Conservation (phyloP, 2,329 filamentous ascomycete species). For the Penicillium sp. region DNA sequence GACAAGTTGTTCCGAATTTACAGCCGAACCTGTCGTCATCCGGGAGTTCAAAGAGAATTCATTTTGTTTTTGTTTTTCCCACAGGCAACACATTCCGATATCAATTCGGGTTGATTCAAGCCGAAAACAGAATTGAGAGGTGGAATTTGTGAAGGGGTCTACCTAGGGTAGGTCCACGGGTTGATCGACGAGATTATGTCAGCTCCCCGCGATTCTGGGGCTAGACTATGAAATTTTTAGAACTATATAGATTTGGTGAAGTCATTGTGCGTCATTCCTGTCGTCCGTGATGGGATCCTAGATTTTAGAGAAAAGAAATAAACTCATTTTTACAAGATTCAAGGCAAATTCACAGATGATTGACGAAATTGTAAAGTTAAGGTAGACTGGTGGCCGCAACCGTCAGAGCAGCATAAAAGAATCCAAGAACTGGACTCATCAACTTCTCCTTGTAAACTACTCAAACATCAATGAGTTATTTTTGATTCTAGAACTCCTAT, state of each 20-base stretch:
- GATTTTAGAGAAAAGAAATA: neutral
- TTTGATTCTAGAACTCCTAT: neutral
- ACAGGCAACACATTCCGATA: slow-evolving; percentile 9
- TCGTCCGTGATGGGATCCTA: slow-evolving; percentile 1
- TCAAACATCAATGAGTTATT: neutral
- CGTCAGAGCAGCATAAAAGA: slow-evolving; percentile 6
- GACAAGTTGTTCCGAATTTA: slow-evolving; percentile 9
- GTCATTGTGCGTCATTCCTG: slow-evolving; percentile 24
- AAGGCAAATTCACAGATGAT: neutral
- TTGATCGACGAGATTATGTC: slow-evolving; percentile 18
- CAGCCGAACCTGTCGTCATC: slow-evolving; percentile 14
- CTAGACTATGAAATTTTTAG: neutral
- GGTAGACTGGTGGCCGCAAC: neutral
- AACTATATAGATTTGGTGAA: slow-evolving; percentile 12
- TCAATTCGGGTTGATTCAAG: slow-evolving; percentile 14
- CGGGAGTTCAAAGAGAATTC: neutral
- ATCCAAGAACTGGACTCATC: neutral
- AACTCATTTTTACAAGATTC: too few relatives aligned
- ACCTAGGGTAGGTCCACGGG: too few relatives aligned
- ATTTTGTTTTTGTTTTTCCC: neutral
- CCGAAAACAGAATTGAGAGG: slow-evolving; percentile 4
- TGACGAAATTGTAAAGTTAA: neutral
- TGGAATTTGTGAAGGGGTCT: neutral
- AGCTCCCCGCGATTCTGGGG: slow-evolving; percentile 17
- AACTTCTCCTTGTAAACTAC: neutral